Base-by-base conservation (phyloP, 169 alveolate genomes). In the Plasmodium relictum region DNA sequence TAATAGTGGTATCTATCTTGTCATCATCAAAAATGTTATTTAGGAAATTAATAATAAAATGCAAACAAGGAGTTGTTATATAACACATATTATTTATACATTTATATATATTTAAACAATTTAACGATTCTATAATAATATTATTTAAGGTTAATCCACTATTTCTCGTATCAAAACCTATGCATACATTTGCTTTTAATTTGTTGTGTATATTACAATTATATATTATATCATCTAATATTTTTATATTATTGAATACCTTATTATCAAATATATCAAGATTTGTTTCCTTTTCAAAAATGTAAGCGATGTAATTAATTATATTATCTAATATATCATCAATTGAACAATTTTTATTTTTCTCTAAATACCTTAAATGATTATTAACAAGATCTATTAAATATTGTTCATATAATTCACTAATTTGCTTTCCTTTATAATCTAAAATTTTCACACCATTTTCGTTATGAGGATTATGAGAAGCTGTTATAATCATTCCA, bases 361-460 rank as follows among this genome's bases (percentile, higher is more conserved):
- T 59, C 24, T 72, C 61, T 59, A 70, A 16, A 85, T 70, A 85
- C 16, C 54, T 62, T 14, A 85, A 85, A 85, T 85, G 92, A 6
- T 26, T 59, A 59, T 94, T 94, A 7, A 92, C 94, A 66, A 94
- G 88, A 0, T 61, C 90, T n/a, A 73, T 59, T 73, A 92, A 89
- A 54, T 70, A 70, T n/a, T 72, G 6, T 59, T 94, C 96, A 93
- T 94, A 94, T 54, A 8, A 18, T 62, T 88, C 61, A 14, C 86
- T 88, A 31, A 94, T 70, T 73, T 88, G 74, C 31, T 63, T 56
- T 2, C 96, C 96, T 52, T 92, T 66, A n/a, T 59, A 41, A 22
- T 88, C 93, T 31, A 94, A 54, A 22, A 94, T 73, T 69, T 94
- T 94, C 20, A 94, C 76, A 9, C 96, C 96, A 87, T 94, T 94